Evolutionary conservation across 1,284 basidiomycete species (phyloP), one percentile per base, ranked within the genome.

Genomic region (Heterobasidion annosum): DNA sequence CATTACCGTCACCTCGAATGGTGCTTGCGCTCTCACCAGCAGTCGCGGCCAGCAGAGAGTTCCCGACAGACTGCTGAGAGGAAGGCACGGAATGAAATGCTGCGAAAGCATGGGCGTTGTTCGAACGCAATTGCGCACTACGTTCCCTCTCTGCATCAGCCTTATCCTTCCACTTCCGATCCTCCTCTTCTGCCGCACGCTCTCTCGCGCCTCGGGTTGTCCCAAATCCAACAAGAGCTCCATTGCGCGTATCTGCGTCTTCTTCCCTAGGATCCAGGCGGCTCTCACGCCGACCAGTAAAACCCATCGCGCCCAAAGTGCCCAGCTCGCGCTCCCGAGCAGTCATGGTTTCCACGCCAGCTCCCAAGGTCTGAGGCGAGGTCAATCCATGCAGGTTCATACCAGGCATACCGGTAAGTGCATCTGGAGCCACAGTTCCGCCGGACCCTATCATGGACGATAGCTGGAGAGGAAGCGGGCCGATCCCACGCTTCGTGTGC

Each of bases 401-500:
- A 15, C 65, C 68, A n/a, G 73, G 63, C 46, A 69, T 61, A 19
- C 63, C 65, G 13, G 63, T 56, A 25, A 66, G 48, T n/a, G 60
- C 62, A 46, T 69, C 68, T 19, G 66, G 50, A n/a, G 58, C 57
- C 49, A 61, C 58, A 32, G 61, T 52, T 42, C 66, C 58, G 34
- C 64, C 63, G 40, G 65, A 63, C 50, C 57, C 64, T 19, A 65
- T 59, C 25, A 63, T 59, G 13, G 73, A 68, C 1, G 66, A 63
- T 18, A 67, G 57, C n/a, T 64, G 63, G 8, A 70, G 66, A 25
- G 67, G 63, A n/a, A 64, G 70, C 10, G 81, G 81, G n/a, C 88
- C 88, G 25, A 89, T 85, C 0, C 89, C 90, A 44, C 92, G 77
- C 72, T 94, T 95, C 19, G 93, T 97, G 67, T 99, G 96, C 48